Base-by-base conservation (phyloP, 345 rosid species). In the Lepidium sativum region DNA sequence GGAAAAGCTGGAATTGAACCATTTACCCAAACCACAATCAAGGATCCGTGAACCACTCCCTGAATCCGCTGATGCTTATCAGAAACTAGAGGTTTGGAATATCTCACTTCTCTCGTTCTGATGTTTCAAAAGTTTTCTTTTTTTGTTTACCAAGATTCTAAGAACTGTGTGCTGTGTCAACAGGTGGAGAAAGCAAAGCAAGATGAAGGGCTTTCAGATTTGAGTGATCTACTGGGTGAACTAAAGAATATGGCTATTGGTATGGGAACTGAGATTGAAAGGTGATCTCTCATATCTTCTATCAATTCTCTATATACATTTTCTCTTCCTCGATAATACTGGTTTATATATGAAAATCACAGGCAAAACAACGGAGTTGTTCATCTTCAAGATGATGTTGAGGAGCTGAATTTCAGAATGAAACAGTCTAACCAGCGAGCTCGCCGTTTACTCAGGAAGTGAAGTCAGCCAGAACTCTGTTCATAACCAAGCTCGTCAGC, bases 231-330 rank as follows among this genome's bases (percentile, higher is more conserved):
- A 18, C 65, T 87, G 21, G 90, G 90, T 6, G 96, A 92, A 23
- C 71, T 92, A 65, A 92, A 87, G 78, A 64, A 55, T 23, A 92
- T 92, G 97, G 98, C 98, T 11, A 44, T 81, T 13, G 96, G 83
- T 54, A 86, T 92, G 94, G 96, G 97, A 38, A 73, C 81, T 2
- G 98, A 89, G 76, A 80, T 92, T 60, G 88, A 80, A 57, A 74
- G 85, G 97, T 92, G 63, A 27, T 1, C 37, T 54, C n/a, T 15
- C 57, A 29, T 14, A 9, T 33, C 48, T 13, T 50, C 27, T 31
- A 13, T 60, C 45, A 15, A 49, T 25, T 31, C 18, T 57, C 13
- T 51, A 6, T 18, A 29, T 29, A 8, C 31, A 23, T 65, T 35
- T 32, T 18, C 21, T 56, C 32, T 11, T 56, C 18, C 34, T 62